Evolutionary conservation across 805 yeast species (phyloP), one percentile per base, ranked within the genome.

Genomic region (Myxozyma mucilagina): DNA sequence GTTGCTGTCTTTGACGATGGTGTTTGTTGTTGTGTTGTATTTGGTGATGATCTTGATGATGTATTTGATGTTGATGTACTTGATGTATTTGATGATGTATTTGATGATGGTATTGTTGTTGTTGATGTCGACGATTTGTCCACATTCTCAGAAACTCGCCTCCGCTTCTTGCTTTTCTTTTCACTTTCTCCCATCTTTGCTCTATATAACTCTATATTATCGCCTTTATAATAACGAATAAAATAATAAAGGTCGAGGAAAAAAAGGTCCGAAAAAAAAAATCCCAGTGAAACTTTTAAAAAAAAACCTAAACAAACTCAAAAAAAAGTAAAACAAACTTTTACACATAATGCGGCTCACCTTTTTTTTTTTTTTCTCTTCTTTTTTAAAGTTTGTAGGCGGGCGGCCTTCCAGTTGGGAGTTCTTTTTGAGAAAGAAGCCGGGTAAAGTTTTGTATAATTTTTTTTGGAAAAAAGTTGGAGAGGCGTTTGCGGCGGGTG

Each of bases 91-190:
- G 29, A 24, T 24, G 29, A 24, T 52, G 38, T 42, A 38, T 31
- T 34, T 14, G 14, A 29, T 24, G 47, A 44, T 50, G 18, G 4
- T 7, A 31, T 11, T 10, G n/a, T 32, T 14, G 24, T 10, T 31
- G 43, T 8, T 2, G 31, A 13, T 34, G 31, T 42, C 39, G 13
- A 29, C 43, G 42, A 29, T 43, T 41, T n/a, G 36, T 39, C 45
- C n/a, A 34, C 39, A 3, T 48, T 20, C 1, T 24, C 41, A n/a
- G 50, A 31, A 18, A 9, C 18, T 18, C 58, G 53, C 41, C 50
- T 53, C 54, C 61, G 61, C 39, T 53, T 58, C 42, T 53, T 58
- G 31, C 36, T 43, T 35, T 45, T 47, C 38, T 47, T 53, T 11
- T 58, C 54, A 20, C 18, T 36, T n/a, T 49, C 53, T 38, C 44